Conservation (phyloP, 2,329 filamentous ascomycete species). For the Teratosphaeria pseudoeucalypti region DNA sequence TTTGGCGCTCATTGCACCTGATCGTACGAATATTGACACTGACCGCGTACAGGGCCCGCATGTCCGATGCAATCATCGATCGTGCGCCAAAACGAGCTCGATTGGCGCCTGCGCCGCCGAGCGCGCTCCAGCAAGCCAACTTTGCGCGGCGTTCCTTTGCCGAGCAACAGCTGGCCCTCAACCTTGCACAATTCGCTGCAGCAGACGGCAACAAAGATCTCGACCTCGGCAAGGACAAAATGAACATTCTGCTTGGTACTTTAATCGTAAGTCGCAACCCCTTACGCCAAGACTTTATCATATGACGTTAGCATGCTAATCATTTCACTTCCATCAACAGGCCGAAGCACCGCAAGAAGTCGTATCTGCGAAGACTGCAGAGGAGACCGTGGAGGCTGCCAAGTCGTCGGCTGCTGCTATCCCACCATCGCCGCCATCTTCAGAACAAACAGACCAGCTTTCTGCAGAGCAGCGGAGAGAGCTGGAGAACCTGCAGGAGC, state of each 20-base stretch:
- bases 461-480: constrained; percentile 26
- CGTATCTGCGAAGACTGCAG: constrained; percentile 28
- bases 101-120: background rate
- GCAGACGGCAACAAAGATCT: constrained; percentile 36
- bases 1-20: background rate
- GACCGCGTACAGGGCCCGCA: constrained; percentile 10
- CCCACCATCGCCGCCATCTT: constrained; percentile 18
- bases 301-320: constrained; percentile 20
- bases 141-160: constrained; percentile 41
- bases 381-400: constrained; percentile 16
- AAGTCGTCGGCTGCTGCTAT: constrained; percentile 13
- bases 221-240: constrained; percentile 35
- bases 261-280: constrained; percentile 48
- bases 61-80: constrained; percentile 15
- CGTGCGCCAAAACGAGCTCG: constrained; percentile 2
- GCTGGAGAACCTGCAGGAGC: constrained; percentile 25
- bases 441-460: constrained; percentile 24
- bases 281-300: constrained; percentile 8
- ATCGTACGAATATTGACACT: background rate
- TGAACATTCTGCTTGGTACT: constrained; percentile 45
- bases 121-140: constrained; percentile 23
- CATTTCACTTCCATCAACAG: constrained; percentile 17
- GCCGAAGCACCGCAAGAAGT: constrained; percentile 34
- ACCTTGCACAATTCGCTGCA: constrained; percentile 48
- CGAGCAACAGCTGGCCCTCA: constrained; percentile 57